phyloP scores from a whole-genome alignment of 129 eudicot species.

The Deinandra increscens region DNA sequence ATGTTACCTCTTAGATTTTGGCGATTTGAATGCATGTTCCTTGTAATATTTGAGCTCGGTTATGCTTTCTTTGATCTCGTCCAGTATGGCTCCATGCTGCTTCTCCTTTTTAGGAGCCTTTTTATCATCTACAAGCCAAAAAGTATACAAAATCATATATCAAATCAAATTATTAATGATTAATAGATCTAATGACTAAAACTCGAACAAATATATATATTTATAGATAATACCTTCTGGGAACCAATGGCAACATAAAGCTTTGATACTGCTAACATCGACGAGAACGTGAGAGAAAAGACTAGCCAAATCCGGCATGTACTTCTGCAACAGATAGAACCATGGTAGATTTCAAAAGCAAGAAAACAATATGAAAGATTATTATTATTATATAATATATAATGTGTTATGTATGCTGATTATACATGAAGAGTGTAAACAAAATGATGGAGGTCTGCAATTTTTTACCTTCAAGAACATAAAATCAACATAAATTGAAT shows the following conservation, averaged over 20 bases:
- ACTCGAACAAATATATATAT: too few species aligned
- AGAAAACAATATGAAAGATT: background rate
- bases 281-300: slow-evolving; percentile 77
- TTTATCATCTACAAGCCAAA: slow-evolving; percentile 45
- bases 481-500: slow-evolving; percentile 39
- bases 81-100: slow-evolving; percentile 66
- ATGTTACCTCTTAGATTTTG: slow-evolving; percentile 44
- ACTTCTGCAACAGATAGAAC: slow-evolving; percentile 51
- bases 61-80: slow-evolving; percentile 87
- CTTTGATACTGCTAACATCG: slow-evolving; percentile 80
- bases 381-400: too few species aligned
- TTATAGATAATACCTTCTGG: slow-evolving; percentile 51
- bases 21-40: slow-evolving; percentile 57
- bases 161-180: background rate
- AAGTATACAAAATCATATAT: background rate
- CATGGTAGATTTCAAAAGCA: background rate
- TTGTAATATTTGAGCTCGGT: slow-evolving; percentile 73
- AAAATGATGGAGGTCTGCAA: background rate
- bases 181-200: too few species aligned
- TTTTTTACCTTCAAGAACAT: slow-evolving; percentile 41
- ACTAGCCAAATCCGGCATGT: slow-evolving; percentile 84
- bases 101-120: slow-evolving; percentile 60
- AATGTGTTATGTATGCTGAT: background rate
- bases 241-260: slow-evolving; percentile 80
- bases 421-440: background rate